Evolutionary conservation across 2,329 filamentous ascomycete species (phyloP), one percentile per base, ranked within the genome.

Genomic region (Penicillium sp.): DNA sequence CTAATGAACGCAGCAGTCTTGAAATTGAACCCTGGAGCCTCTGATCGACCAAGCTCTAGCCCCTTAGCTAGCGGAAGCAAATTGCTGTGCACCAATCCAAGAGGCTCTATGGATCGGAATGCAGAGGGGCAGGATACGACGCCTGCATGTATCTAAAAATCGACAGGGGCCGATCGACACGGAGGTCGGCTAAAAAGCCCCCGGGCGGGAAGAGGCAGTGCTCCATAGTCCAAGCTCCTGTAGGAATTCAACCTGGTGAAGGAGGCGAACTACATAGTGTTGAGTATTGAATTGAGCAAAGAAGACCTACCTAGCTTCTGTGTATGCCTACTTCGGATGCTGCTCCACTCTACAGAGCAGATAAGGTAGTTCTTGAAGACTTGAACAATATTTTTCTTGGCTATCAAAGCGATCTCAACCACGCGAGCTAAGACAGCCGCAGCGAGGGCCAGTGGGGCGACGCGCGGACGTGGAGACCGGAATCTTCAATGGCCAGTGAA

Each of bases 391-490:
- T n/a, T n/a, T 29, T 36, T 14, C 48, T 50, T 50, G 48, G 41
- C 42, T 35, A 14, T 35, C 18, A 8, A 40, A 18, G 28, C 31
- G 36, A 46, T 29, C 30, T 44, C 22, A 22, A 13, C 38, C 33
- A 44, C 18, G 37, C 41, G 29, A 34, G 25, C 36, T 46, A 13
- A 34, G 25, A 49, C 19, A 39, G 37, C 37, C n/a, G 25, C 34
- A 35, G 19, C 19, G 28, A 42, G 29, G 41, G 41, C n/a, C 37
- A 35, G 30, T n/a, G 37, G 41, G 25, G 19, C 41, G 58, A 59
- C 58, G 58, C 57, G 57, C 49, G 58, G 58, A 61, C 41, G 57
- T 61, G 58, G 58, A 51, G 55, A 46, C 22, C 28, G 28, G 30
- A 45, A 41, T 27, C 10, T 40, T 36, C 39, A 44, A 27, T 3